Base-by-base conservation (phyloP, 805 yeast species). In the Suhomyces emberorum region DNA sequence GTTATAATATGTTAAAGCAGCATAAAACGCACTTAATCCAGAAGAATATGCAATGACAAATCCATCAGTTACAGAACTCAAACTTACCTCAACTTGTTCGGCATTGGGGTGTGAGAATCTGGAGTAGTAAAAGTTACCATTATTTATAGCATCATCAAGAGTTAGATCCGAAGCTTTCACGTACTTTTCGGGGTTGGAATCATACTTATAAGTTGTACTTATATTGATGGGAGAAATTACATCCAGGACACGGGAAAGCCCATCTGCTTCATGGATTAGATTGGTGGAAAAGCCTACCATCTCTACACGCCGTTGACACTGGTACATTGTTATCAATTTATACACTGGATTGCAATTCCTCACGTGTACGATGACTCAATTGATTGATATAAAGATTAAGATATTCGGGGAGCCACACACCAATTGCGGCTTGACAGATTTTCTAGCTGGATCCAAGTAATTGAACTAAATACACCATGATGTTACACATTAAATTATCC, bases 161-260 rank as follows among this genome's bases (percentile, higher is more conserved):
- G 46, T 43, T 12, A 42, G 22, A 27, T 59, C 62, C 3, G 42
- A 44, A 4, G 74, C 72, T 6, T 79, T 70, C 10, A 64, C 52
- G 30, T 85, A 65, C 16, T 78, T 63, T 0, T 55, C 65, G 1
- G 89, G 88, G 43, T 84, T 74, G 3, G 68, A 55, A 19, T 74
- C 60, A 59, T 88, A 89, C 37, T 76, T 70, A 58, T 67, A 88
- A 1, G 95, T 89, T 1, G 96, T 83, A 2, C 93, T 60, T 3
- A 86, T 81, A 44, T 84, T 85, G 41, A 89, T 81, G 16, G 97
- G 95, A 5, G 91, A 81, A 1, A 81, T 79, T 27, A 83, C 82
- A 49, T 83, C 89, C 0, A 73, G 52, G 4, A 78, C 84, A 44
- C 84, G 63, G 41, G 70, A 64, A 21, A 68, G 52, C 4, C 58